A percentile compares a stretch with the other conserved stretches of the same genome.
These are phyloP conservation scores for Cystofilobasidium capitatum DNA, from an alignment of 768 basidiomycete species.

Conservation along the genomic window DNA sequence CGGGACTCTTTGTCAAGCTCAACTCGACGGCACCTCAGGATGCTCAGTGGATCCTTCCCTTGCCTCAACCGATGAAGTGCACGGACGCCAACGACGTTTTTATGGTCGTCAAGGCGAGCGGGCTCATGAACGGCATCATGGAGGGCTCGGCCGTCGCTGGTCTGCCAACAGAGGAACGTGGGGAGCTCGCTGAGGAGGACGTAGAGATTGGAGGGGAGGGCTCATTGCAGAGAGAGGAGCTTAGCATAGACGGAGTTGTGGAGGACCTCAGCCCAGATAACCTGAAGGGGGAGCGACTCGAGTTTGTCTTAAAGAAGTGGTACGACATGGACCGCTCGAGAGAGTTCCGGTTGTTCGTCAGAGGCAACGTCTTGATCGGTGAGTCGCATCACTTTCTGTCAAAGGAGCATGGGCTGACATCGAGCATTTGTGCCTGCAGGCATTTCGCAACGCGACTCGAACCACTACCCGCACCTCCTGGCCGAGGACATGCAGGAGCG, in stretches of 20 bases:
- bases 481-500: conserved; percentile 49
- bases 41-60: conserved; percentile 79
- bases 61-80: conserved; percentile 75
- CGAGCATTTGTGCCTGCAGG: conserved; percentile 43
- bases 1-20: conserved; percentile 80
- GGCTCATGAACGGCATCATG: conserved; percentile 47
- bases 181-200: not conserved
- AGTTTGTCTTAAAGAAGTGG: conserved; percentile 85
- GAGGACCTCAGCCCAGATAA: conserved; percentile 21
- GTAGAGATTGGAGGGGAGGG: conserved; percentile 48
- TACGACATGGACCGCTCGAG: conserved; percentile 71
- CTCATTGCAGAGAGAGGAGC: conserved; percentile 47
- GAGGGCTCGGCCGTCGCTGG: conserved; percentile 2
- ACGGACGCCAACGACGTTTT: conserved; percentile 82
- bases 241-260: conserved; percentile 60
- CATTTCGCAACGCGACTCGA: conserved; percentile 76
- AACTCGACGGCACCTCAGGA: conserved; percentile 97
- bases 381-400: conserved; percentile 23
- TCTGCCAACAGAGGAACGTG: not conserved
- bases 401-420: not conserved
- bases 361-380: conserved; percentile 64
- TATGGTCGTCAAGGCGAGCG: conserved; percentile 81
- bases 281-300: conserved; percentile 40
- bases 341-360: conserved; percentile 85
- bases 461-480: conserved; percentile 78